phyloP scores from a whole-genome alignment of 2,329 filamentous ascomycete species.

The Elsinoe arachidis region DNA sequence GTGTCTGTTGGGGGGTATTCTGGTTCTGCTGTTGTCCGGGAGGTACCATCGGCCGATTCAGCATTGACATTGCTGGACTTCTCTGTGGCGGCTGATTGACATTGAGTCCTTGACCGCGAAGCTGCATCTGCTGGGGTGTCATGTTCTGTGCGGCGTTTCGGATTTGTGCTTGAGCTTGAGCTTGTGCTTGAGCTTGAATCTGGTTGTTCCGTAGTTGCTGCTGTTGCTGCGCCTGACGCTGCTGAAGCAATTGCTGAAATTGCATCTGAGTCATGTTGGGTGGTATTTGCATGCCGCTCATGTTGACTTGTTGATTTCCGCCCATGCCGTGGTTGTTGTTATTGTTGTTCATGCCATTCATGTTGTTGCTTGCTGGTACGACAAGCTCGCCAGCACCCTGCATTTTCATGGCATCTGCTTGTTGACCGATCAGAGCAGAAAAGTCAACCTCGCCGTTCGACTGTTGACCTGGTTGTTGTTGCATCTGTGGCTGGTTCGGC shows the following conservation, averaged over 20 bases:
- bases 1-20: slow-evolving; percentile 25
- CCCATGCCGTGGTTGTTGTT: slow-evolving; percentile 2
- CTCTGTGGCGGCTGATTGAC: slow-evolving; percentile 32
- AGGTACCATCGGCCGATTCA: slow-evolving; percentile 40
- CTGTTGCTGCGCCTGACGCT: slow-evolving; percentile 27
- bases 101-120: slow-evolving; percentile 40
- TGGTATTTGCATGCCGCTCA: slow-evolving; percentile 14
- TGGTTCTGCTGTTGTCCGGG: slow-evolving; percentile 32
- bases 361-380: slow-evolving; percentile 54
- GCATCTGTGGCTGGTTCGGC: slow-evolving; percentile 32
- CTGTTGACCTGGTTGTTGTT: slow-evolving; percentile 27
- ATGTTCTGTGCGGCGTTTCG: slow-evolving; percentile 34
- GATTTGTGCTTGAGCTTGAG: slow-evolving; percentile 27
- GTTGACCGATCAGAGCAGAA: slow-evolving; percentile 51
- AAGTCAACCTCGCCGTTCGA: slow-evolving; percentile 36
- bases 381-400: slow-evolving; percentile 54
- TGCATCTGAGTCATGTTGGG: slow-evolving; percentile 28
- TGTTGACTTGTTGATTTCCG: slow-evolving; percentile 15
- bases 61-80: slow-evolving; percentile 41
- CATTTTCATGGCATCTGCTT: slow-evolving; percentile 52
- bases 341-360: slow-evolving; percentile 22
- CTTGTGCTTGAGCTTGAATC: slow-evolving; percentile 27
- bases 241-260: slow-evolving; percentile 27
- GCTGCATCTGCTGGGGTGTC: slow-evolving; percentile 36
- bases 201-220: slow-evolving; percentile 37